phyloP scores from a whole-genome alignment of 2,329 filamentous ascomycete species.

The Sclerotiophoma versabilis region DNA sequence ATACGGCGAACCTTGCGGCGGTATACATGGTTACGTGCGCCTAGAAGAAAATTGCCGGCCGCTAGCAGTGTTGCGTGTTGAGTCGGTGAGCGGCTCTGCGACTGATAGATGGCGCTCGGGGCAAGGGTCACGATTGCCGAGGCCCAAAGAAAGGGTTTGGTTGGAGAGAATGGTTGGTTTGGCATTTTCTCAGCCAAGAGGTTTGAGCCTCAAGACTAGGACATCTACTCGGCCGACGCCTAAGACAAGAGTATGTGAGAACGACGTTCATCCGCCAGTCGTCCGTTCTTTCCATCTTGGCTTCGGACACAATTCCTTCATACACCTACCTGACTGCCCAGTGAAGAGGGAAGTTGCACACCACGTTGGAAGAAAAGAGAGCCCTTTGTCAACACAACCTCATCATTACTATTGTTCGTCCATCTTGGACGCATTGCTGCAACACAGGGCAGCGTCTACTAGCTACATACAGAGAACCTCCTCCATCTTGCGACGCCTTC shows the following conservation, averaged over 20 bases:
- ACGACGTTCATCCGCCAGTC: background rate
- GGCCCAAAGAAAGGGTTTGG: conserved; percentile 16
- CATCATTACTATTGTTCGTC: conserved; percentile 20
- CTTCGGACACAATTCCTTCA: background rate
- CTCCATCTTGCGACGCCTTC: conserved; percentile 9
- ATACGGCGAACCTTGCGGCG: conserved; percentile 36
- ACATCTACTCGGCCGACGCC: conserved; percentile 8
- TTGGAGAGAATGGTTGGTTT: conserved; percentile 11
- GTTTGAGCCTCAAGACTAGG: conserved; percentile 11
- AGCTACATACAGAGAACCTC: conserved; percentile 11
- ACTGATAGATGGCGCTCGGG: conserved; percentile 21
- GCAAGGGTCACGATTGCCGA: conserved; percentile 22
- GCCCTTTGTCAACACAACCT: conserved; percentile 1
- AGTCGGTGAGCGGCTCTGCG: conserved; percentile 28
- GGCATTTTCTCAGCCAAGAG: conserved; percentile 9
- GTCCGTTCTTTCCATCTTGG: background rate
- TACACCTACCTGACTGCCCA: too few relatives aligned
- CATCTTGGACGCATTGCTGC: conserved; percentile 17
- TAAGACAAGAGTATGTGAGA: background rate
- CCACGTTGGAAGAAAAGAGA: background rate
- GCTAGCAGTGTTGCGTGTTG: conserved; percentile 20
- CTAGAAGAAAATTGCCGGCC: conserved; percentile 22
- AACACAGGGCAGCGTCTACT: conserved; percentile 12
- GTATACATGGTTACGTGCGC: conserved; percentile 25
- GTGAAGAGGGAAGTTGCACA: too few relatives aligned